Percentiles rank a stretch among this genome's conserved stretches.
phyloP scores from a whole-genome alignment of 108 stramenopile genomes.

The Nannochloropsis gaditana region DNA sequence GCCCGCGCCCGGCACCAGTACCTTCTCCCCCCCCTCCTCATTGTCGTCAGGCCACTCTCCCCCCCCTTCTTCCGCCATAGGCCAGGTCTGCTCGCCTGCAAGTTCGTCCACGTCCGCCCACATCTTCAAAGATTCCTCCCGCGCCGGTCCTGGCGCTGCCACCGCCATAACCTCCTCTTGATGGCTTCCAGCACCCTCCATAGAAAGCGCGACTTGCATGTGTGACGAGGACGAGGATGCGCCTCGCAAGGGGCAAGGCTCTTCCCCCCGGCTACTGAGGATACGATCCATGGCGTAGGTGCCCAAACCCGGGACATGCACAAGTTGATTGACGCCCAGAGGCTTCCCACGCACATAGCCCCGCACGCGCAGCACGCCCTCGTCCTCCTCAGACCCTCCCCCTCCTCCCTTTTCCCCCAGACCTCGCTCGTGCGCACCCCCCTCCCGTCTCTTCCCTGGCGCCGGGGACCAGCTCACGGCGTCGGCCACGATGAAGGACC shows the following conservation, averaged over 20 bases:
- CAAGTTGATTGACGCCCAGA: slow-evolving; percentile 68
- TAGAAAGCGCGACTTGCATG: not conserved
- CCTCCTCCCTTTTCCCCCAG: slow-evolving; percentile 58
- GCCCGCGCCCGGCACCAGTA: no score
- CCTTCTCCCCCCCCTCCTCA: slow-evolving; percentile 3
- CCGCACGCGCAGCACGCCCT: slow-evolving; percentile 64
- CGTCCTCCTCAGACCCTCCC: slow-evolving; percentile 47
- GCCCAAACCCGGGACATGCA: slow-evolving; percentile 82
- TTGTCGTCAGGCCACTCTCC: slow-evolving; percentile 23
- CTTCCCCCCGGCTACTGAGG: not conserved
- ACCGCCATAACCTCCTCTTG: slow-evolving; percentile 19
- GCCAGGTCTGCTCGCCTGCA: slow-evolving; percentile 96
- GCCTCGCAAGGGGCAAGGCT: slow-evolving; percentile 40
- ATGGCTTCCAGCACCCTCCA: not conserved
- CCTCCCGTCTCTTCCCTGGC: not conserved
- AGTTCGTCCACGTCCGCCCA: slow-evolving; percentile 84
- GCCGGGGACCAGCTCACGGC: slow-evolving; percentile 67
- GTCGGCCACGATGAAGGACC: slow-evolving; percentile 68
- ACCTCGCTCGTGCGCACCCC: no score
- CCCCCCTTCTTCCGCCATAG: slow-evolving; percentile 78
- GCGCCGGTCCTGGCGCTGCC: slow-evolving; percentile 30
- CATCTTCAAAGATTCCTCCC: slow-evolving; percentile 67
- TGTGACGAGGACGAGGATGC: not conserved
- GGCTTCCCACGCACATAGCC: slow-evolving; percentile 87
- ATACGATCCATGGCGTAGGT: slow-evolving; percentile 66